Evolutionary conservation across 257 asterid genomes (phyloP).

Genomic region (Solanum peruvianum): DNA sequence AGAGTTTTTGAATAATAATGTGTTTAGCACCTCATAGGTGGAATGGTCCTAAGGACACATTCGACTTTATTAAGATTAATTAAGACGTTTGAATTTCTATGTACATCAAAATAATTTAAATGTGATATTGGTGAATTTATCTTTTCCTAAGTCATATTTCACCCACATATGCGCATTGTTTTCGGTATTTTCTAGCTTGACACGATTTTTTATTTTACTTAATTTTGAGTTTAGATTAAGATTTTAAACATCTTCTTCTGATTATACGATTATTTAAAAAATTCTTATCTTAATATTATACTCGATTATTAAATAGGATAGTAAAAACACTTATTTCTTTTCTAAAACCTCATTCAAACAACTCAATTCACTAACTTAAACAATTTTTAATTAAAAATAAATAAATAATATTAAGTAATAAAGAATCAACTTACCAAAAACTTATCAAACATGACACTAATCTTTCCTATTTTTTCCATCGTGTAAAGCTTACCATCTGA

Average conservation of each 20-base stretch:
- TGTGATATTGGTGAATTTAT: too few species aligned
- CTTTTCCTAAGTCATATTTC: too few species aligned
- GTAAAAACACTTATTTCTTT: background rate
- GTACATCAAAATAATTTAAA: background rate
- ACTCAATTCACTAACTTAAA: background rate
- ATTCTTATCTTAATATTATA: too few species aligned
- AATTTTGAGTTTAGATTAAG: too few species aligned
- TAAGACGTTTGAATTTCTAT: too few species aligned
- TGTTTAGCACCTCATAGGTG: background rate
- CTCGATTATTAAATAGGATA: too few species aligned
- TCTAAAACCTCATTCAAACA: background rate
- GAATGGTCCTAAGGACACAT: background rate
- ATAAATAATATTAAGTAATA: background rate
- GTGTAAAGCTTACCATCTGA: background rate
- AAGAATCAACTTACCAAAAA: background rate
- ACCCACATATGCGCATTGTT: too few species aligned
- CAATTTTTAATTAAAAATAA: background rate
- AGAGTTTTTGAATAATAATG: background rate
- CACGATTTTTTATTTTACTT: too few species aligned
- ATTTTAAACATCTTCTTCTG: too few species aligned
- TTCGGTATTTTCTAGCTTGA: too few species aligned
- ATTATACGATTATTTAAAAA: too few species aligned
- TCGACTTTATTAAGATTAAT: too few species aligned
- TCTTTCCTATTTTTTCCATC: background rate
- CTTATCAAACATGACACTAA: background rate